Base-by-base conservation (phyloP, 768 basidiomycete genomes). In the Tubosaeta sp. region DNA sequence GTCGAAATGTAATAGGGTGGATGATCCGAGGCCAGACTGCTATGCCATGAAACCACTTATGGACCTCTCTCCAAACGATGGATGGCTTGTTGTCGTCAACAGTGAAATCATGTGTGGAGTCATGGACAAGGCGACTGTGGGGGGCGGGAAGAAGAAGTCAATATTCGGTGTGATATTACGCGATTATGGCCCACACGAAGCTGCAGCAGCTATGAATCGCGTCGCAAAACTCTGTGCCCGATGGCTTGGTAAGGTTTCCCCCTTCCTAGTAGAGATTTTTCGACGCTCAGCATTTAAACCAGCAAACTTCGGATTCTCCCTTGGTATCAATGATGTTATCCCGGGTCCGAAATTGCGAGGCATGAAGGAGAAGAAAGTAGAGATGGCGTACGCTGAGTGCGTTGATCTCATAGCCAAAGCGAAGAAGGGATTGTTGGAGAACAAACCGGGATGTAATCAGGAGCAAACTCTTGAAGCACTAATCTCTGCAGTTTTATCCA, bases 91-190 rank as follows among this genome's bases (percentile, higher is more conserved):
- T 42, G 84, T 99, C 50, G 84, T 94, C 56, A 99, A 98, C 68
- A 93, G 90, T 64, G 95, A 99, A 71, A 92, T 99, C 61, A 99
- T 98, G 93, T 97, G 95, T 62, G 97, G 97, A 41, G 90, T 93
- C 14, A 95, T 98, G 86, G 97, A 99, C 74, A 99, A 99, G 72
- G 90, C 91, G 14, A 97, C 93, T 0, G 87, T 98, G 4, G 97
- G 97, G 49, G 89, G 91, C 60, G 97, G 97, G 48, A 99, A 99
- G 81, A 98, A 99, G 77, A 98, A 97, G 66, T 97, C 94, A 2
- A 92, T 99, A 39, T 99, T 98, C 64, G 95, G 95, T 57, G 91
- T 97, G 41, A 98, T 99, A 60, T 81, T 97, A 74, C 79, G 95
- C 52, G 97, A 99, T 70, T 98, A 97, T 68, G 97, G 97, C 5